Evolutionary conservation across 306 rosid species (phyloP).

Genomic region (Fragaria iinumae): DNA sequence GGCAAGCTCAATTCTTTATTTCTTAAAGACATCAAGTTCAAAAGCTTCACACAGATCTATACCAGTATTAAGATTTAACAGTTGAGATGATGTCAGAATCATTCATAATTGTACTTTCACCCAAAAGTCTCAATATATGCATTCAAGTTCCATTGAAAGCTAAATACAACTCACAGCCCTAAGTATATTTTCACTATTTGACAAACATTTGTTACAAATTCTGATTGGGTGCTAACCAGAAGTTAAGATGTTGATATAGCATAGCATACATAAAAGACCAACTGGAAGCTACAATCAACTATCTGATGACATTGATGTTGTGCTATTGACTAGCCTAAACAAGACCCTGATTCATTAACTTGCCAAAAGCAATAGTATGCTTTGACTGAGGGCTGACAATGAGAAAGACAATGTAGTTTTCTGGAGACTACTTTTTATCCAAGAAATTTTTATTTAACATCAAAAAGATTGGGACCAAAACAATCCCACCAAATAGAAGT

Average conservation of each 20-base stretch:
- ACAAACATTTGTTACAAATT: not conserved
- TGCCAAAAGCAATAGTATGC: not conserved
- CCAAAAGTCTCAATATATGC: not conserved
- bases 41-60: not conserved
- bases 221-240: not conserved
- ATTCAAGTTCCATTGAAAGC: not conserved
- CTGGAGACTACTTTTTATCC: not conserved
- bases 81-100: not conserved
- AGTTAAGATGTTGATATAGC: not conserved
- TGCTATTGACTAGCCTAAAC: not conserved
- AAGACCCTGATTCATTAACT: not conserved
- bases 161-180: not conserved
- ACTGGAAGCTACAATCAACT: not conserved
- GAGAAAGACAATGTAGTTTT: not conserved
- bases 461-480: not conserved
- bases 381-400: not conserved
- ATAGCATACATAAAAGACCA: not conserved
- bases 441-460: not conserved
- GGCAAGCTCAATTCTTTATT: not conserved
- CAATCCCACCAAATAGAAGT: not conserved
- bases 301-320: not conserved
- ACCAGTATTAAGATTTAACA: not conserved
- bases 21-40: not conserved
- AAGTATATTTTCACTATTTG: not conserved
- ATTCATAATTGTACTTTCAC: not conserved